Conservation (phyloP, 2,329 filamentous ascomycete species). For the Pseudocercospora fijiensis region DNA sequence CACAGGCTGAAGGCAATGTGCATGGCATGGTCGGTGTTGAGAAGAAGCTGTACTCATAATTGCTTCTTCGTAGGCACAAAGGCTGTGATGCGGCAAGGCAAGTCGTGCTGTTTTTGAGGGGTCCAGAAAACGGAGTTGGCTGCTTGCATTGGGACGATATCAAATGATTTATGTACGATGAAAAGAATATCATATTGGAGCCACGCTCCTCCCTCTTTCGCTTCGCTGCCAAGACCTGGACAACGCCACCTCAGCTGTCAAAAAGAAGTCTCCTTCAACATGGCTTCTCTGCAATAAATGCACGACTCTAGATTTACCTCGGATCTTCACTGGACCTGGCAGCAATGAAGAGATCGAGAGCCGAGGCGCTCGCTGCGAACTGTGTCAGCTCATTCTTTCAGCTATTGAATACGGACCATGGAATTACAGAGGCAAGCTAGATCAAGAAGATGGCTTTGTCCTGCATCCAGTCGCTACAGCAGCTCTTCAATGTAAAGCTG, state of each 20-base stretch:
- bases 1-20: conserved; percentile 93
- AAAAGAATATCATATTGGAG: neutral
- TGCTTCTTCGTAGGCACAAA: neutral
- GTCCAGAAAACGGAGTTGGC: neutral
- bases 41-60: conserved; percentile 83
- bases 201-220: neutral
- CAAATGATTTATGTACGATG: neutral
- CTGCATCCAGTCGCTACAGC: too few relatives aligned
- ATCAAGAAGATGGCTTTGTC: too few relatives aligned
- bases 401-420: too few relatives aligned
- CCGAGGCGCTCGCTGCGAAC: too few relatives aligned
- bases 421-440: too few relatives aligned
- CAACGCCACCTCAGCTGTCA: neutral
- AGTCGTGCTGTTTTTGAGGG: neutral
- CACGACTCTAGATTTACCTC: too few relatives aligned
- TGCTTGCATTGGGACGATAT: neutral
- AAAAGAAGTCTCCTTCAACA: neutral
- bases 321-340: too few relatives aligned
- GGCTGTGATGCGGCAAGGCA: neutral
- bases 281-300: neutral
- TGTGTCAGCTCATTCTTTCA: too few relatives aligned
- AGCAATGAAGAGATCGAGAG: too few relatives aligned
- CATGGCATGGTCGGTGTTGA: conserved; percentile 97
- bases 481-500: too few relatives aligned
- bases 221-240: neutral